Percentiles rank a stretch among this genome's conserved stretches.
Evolutionary conservation across 139 green algal genomes (phyloP).

Genomic region (Chlamydomonas incerta): DNA sequence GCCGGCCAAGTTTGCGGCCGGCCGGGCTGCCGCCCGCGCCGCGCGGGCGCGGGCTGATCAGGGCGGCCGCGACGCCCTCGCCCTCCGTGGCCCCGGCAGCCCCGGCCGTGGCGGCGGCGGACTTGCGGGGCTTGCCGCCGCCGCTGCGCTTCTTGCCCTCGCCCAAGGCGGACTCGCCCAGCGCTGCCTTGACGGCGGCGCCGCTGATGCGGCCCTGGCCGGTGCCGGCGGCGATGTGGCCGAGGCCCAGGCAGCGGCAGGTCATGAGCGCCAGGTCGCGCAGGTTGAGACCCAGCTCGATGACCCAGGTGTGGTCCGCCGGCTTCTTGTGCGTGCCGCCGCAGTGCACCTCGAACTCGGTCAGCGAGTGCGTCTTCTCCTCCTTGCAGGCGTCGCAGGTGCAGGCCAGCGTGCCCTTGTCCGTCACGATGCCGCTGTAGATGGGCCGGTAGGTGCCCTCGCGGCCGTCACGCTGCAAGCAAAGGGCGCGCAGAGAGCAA

Average conservation of each 20-base stretch:
- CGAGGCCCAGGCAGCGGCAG: constrained; percentile 32
- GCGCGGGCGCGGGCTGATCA: too few species aligned
- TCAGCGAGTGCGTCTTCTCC: background rate
- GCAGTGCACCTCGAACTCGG: constrained; percentile 43
- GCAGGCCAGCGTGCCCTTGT: constrained; percentile 1
- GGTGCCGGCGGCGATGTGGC: background rate
- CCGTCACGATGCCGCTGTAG: background rate
- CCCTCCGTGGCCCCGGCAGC: too few species aligned
- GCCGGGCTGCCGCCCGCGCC: too few species aligned
- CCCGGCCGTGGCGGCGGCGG: too few species aligned
- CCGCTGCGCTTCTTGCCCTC: too few species aligned
- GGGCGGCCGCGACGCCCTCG: too few species aligned
- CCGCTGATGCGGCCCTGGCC: background rate
- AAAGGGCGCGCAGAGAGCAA: too few species aligned
- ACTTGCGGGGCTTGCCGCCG: too few species aligned
- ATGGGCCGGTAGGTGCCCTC: background rate
- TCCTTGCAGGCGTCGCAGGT: background rate
- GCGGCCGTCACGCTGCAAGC: constrained; percentile 11
- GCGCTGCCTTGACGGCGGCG: background rate
- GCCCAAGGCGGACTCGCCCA: background rate
- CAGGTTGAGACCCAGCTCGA: background rate
- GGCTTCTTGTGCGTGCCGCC: constrained; percentile 37
- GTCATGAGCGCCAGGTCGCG: constrained; percentile 3
- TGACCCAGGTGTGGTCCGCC: constrained; percentile 26
- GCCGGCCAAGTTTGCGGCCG: too few species aligned